A percentile compares a stretch with the other conserved stretches of the same genome.
Evolutionary conservation across 2,329 filamentous ascomycete species (phyloP).

Genomic region (Huntiella omanensis): DNA sequence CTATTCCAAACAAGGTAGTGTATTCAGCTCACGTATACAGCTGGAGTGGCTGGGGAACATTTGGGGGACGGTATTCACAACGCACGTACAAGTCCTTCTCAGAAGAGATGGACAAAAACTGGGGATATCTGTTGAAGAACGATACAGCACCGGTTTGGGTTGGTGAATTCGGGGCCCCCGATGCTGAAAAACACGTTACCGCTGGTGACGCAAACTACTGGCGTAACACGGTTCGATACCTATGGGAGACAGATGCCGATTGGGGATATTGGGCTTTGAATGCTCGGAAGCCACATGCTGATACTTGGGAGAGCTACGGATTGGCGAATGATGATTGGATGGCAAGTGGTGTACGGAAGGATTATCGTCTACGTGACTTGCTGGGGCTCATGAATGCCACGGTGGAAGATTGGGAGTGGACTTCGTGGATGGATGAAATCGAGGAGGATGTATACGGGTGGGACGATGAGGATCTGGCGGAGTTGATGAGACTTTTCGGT

Average conservation of each 20-base stretch:
- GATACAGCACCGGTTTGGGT: slow-evolving; percentile 42
- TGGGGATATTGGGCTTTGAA: slow-evolving; percentile 57
- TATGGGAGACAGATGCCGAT: slow-evolving; percentile 39
- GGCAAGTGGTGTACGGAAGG: slow-evolving; percentile 31
- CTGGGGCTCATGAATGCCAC: slow-evolving; percentile 28
- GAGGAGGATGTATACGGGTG: not conserved
- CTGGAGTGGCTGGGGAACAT: slow-evolving; percentile 51
- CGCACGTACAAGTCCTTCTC: slow-evolving; percentile 44
- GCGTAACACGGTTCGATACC: slow-evolving; percentile 40
- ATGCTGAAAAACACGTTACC: slow-evolving; percentile 9
- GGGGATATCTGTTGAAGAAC: slow-evolving; percentile 38
- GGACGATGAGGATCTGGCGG: not conserved
- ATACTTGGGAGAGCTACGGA: slow-evolving; percentile 40
- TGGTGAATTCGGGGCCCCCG: slow-evolving; percentile 45
- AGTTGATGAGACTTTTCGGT: not conserved
- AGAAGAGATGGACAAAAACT: slow-evolving; percentile 42
- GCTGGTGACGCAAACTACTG: slow-evolving; percentile 45
- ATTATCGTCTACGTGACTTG: slow-evolving; percentile 45
- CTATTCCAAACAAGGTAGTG: slow-evolving; percentile 35
- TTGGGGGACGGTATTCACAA: slow-evolving; percentile 39
- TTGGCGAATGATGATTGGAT: slow-evolving; percentile 45
- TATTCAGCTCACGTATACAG: slow-evolving; percentile 51
- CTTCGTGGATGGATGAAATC: not conserved
- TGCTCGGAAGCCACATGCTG: slow-evolving; percentile 40
- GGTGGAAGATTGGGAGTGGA: slow-evolving; percentile 6